phyloP scores from a whole-genome alignment of 345 rosid genomes.

The Eutrema heterophyllum region DNA sequence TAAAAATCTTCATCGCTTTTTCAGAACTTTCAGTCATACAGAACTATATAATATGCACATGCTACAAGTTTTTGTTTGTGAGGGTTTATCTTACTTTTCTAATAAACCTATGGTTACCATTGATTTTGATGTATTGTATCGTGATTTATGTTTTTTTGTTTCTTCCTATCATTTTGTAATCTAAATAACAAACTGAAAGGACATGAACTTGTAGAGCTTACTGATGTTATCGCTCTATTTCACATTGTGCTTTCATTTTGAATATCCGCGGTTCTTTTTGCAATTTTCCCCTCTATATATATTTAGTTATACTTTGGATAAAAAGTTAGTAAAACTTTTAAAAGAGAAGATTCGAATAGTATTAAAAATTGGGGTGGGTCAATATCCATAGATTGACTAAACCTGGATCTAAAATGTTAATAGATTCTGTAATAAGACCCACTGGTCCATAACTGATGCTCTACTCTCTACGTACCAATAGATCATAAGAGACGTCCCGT shows the following conservation, averaged over 20 bases:
- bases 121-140: background rate
- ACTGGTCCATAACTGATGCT: constrained; percentile 31
- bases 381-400: constrained; percentile 24
- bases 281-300: no score
- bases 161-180: background rate
- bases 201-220: background rate
- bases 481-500: constrained; percentile 28
- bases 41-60: constrained; percentile 11
- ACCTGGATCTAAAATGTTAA: constrained; percentile 17
- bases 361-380: constrained; percentile 6
- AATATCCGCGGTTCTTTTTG: no score
- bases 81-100: background rate
- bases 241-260: background rate
- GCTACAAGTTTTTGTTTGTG: constrained; percentile 2
- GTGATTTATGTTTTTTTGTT: background rate
- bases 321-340: background rate
- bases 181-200: background rate
- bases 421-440: constrained; percentile 26
- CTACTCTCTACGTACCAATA: constrained; percentile 20
- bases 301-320: background rate
- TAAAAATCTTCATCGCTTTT: constrained; percentile 18
- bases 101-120: background rate
- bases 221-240: background rate
- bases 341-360: background rate
- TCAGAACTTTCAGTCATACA: background rate